These are phyloP conservation scores for Rhazya stricta DNA, from an alignment of 257 asterid species.

Conservation along the genomic window DNA sequence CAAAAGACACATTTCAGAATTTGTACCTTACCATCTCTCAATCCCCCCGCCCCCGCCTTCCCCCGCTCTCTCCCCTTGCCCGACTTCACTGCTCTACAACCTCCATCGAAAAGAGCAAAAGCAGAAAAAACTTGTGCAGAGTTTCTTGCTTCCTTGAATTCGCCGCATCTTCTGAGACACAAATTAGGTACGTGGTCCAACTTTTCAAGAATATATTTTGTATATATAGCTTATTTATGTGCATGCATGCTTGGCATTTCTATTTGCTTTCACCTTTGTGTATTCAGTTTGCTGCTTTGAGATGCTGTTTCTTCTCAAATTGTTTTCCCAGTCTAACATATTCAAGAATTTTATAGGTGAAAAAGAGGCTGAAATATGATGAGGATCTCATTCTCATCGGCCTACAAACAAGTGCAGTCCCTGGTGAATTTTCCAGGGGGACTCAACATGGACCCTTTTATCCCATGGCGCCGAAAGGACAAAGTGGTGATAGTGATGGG, in stretches of 20 bases:
- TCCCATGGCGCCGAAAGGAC: constrained; percentile 49
- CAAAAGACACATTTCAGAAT: not conserved
- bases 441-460: constrained; percentile 45
- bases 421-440: constrained; percentile 51
- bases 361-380: not conserved
- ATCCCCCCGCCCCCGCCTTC: not conserved
- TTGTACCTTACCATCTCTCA: constrained; percentile 3
- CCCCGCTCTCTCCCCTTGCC: not conserved
- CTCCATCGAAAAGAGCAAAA: not conserved
- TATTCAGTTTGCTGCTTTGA: not conserved
- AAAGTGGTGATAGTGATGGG: constrained; percentile 75
- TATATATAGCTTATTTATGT: not conserved
- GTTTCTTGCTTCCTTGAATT: not conserved
- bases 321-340: not conserved
- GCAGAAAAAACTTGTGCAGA: not conserved
- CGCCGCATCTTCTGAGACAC: constrained; percentile 4
- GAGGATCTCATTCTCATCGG: constrained; percentile 27
- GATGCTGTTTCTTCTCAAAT: not conserved
- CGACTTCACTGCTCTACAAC: not conserved
- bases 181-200: constrained; percentile 9
- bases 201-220: not conserved
- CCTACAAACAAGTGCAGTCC: constrained; percentile 49
- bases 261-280: not conserved
- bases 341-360: not conserved
- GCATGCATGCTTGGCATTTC: not conserved